Conservation (phyloP, 2,329 filamentous ascomycete genomes). For the Magnaporthiopsis rhizophila region DNA sequence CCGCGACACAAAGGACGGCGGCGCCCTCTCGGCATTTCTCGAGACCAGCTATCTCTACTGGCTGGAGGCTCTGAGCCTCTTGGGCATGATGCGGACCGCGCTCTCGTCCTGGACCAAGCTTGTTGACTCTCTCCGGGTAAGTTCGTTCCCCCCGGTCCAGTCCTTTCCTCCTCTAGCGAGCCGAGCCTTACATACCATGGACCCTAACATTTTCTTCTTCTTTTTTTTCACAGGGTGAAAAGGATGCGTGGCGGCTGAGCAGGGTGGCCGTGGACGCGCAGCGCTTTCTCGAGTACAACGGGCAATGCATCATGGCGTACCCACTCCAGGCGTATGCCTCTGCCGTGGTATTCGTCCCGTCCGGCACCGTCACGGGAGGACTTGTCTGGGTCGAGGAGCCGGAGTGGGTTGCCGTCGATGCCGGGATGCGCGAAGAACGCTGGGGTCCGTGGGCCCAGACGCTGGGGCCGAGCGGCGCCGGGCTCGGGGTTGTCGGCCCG, state of each 20-base stretch:
- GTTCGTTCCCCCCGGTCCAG: conserved; percentile 7
- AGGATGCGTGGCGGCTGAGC: conserved; percentile 7
- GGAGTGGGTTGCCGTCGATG: conserved; percentile 11
- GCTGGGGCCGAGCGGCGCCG: conserved; percentile 13
- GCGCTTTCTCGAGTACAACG: conserved; percentile 21
- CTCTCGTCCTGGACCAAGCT: conserved; percentile 17
- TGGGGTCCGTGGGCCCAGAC: conserved; percentile 12
- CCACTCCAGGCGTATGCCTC: conserved; percentile 26
- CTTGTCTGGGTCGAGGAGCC: conserved; percentile 14
- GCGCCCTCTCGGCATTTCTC: conserved; percentile 24
- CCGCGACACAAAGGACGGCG: conserved; percentile 17
- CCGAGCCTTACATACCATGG: neutral
- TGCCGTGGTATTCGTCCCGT: conserved; percentile 24
- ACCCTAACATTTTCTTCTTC: neutral
- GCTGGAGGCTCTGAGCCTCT: conserved; percentile 33
- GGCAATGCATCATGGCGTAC: conserved; percentile 18
- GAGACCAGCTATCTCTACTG: conserved; percentile 30
- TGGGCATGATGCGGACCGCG: conserved; percentile 18
- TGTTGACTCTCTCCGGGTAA: conserved; percentile 9
- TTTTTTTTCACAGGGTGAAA: neutral
- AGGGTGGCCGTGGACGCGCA: conserved; percentile 19
- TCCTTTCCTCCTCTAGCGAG: neutral
- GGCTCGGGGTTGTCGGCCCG: neutral
- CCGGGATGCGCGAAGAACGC: neutral
- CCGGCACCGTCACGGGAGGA: conserved; percentile 14